These are phyloP conservation scores for Dioscorea alata DNA, from an alignment of 106 monocot species.

Conservation along the genomic window DNA sequence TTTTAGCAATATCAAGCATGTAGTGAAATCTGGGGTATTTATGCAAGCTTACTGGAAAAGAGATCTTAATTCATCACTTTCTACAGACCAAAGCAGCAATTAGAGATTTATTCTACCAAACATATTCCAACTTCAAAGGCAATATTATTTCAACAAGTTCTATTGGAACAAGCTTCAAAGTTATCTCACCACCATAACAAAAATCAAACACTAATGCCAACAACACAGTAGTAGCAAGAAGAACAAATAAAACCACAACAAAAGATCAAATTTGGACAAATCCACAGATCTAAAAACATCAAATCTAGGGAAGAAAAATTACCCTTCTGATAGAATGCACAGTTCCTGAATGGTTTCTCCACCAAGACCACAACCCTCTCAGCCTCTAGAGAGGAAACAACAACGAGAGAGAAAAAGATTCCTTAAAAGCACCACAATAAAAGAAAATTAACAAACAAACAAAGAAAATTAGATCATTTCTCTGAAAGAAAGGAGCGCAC, in stretches of 20 bases:
- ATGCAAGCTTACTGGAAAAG: no score
- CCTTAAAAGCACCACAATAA: neutral
- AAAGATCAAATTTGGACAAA: neutral
- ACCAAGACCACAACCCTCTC: no score
- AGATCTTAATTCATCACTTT: no score
- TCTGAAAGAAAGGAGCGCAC: no score
- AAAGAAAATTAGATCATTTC: no score
- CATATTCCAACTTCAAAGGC: no score
- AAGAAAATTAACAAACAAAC: neutral
- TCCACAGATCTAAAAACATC: neutral
- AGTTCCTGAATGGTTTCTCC: neutral
- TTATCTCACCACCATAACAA: neutral
- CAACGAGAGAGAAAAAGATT: neutral
- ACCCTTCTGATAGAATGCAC: conserved; percentile 3
- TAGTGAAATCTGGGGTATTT: no score
- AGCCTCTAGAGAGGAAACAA: neutral
- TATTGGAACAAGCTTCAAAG: no score
- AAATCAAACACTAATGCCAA: neutral
- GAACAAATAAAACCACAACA: neutral
- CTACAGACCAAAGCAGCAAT: no score
- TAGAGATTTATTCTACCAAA: no score
- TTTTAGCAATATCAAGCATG: no score
- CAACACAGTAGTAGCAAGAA: neutral
- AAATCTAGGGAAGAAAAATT: neutral
- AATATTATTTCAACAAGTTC: no score